A percentile compares a stretch with the other conserved stretches of the same genome.
Conservation (phyloP, 805 yeast genomes). For the Spathaspora passalidarum region DNA sequence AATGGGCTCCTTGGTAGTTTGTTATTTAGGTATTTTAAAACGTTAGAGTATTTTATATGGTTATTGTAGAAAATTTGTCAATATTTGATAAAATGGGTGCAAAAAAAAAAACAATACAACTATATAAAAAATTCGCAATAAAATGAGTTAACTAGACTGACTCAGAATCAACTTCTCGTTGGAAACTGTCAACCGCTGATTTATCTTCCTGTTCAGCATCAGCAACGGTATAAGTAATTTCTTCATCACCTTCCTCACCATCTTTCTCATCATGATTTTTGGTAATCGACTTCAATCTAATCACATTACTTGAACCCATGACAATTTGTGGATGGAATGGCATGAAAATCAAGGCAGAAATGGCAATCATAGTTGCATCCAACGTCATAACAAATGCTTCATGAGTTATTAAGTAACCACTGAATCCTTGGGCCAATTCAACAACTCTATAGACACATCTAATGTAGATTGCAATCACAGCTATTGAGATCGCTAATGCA, state of each 20-base stretch:
- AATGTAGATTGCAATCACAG: constrained; percentile 29
- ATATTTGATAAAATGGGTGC: background rate
- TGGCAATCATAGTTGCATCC: constrained; percentile 35
- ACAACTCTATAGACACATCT: constrained; percentile 36
- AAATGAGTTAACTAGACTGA: background rate
- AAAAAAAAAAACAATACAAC: background rate
- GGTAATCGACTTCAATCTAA: constrained; percentile 12
- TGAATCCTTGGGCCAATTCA: constrained; percentile 35
- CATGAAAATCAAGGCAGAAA: constrained; percentile 27
- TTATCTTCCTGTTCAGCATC: background rate
- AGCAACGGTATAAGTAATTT: background rate
- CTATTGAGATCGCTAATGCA: constrained; percentile 28
- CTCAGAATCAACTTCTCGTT: background rate
- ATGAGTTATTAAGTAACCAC: constrained; percentile 31
- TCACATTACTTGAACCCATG: constrained; percentile 34
- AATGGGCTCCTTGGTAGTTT: constrained; percentile 36
- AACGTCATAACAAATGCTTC: constrained; percentile 34
- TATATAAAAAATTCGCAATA: no score
- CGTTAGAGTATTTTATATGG: no score
- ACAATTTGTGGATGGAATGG: constrained; percentile 35
- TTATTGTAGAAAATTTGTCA: no score
- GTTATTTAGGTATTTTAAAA: no score
- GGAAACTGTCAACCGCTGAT: background rate
- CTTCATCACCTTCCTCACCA: no score
- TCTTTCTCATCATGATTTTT: constrained; percentile 8